Base-by-base conservation (phyloP, 2,329 filamentous ascomycete genomes). In the Eutypa lata region DNA sequence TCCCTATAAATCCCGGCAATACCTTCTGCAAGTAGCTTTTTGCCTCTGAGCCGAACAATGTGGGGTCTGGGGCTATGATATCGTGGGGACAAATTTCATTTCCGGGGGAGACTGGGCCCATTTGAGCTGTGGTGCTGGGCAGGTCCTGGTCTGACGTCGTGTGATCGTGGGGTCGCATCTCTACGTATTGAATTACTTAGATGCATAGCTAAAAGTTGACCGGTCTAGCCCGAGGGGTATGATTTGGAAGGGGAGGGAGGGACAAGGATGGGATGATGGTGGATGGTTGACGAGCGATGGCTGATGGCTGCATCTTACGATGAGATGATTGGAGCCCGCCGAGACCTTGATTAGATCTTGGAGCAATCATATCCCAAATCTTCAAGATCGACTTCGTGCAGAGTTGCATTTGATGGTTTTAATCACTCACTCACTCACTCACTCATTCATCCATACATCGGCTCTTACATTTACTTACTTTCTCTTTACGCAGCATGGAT, bases 111-210 rank as follows among this genome's bases (percentile, higher is more conserved):
- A 28, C 21, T 38, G 35, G 35, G 13, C 13, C 16, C 7, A 18
- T 38, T 8, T 46, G 18, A 37, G 26, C n/a, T 33, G 50, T 37
- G 35, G 43, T 35, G 33, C 18, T 33, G 43, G 28, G 40, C 49
- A 48, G 53, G 26, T 31, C 56, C n/a, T 56, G 54, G 56, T 58
- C 53, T 54, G 53, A 58, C 56, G 58, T 60, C 54, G 58, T 58
- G 54, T 58, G 56, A 60, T 60, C 51, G 58, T 60, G 58, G 58
- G 56, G 58, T 60, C 48, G 44, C n/a, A 42, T 46, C 48, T 16
- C 13, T 38, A 14, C 35, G 6, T 16, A 16, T 38, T 16, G 13
- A 38, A 38, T 18, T 38, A 38, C n/a, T n/a, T n/a, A n/a, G n/a
- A n/a, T n/a, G n/a, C n/a, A n/a, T n/a, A n/a, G n/a, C n/a, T n/a